Percentiles rank a stretch among this genome's conserved stretches.
Conservation (phyloP, 2,329 filamentous ascomycete genomes). For the Trichophyton equinum region DNA sequence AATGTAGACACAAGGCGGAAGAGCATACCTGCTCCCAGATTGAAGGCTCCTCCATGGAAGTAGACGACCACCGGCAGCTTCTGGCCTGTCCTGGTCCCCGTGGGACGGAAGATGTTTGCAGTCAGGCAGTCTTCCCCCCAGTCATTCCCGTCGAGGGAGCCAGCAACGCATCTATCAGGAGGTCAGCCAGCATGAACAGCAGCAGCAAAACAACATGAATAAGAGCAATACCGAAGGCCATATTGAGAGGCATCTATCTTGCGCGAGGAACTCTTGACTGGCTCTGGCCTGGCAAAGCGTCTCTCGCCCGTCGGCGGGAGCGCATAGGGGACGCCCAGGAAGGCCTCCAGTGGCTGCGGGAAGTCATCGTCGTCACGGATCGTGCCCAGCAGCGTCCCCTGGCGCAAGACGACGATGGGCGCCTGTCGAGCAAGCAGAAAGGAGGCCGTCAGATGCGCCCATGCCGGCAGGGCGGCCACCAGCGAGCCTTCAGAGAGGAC, state of each 20-base stretch:
- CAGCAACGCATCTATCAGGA: conserved; percentile 10
- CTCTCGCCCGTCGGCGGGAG: conserved; percentile 26
- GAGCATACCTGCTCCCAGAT: conserved; percentile 19
- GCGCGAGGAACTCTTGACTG: conserved; percentile 17
- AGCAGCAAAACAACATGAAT: neutral
- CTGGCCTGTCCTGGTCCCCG: conserved; percentile 6
- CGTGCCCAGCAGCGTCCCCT: conserved; percentile 23
- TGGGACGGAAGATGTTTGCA: conserved; percentile 30
- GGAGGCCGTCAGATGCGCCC: conserved; percentile 6
- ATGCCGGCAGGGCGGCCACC: conserved; percentile 5
- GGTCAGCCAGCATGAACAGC: neutral
- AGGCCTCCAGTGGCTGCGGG: conserved; percentile 25
- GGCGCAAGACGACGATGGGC: conserved; percentile 15
- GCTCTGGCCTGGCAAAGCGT: conserved; percentile 33
- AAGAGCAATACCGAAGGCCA: conserved; percentile 16
- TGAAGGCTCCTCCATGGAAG: conserved; percentile 31
- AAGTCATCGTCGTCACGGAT: conserved; percentile 15
- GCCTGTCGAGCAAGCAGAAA: conserved; percentile 6
- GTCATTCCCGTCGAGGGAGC: conserved; percentile 17
- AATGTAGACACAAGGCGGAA: neutral
- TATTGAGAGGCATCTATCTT: conserved; percentile 27
- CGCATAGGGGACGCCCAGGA: conserved; percentile 41
- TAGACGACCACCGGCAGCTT: conserved; percentile 32
- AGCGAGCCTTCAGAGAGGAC: conserved; percentile 6
- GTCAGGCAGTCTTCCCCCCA: conserved; percentile 36